These are phyloP conservation scores for Dactylellina leptospora DNA, from an alignment of 2,329 filamentous ascomycete genomes.

Conservation along the genomic window DNA sequence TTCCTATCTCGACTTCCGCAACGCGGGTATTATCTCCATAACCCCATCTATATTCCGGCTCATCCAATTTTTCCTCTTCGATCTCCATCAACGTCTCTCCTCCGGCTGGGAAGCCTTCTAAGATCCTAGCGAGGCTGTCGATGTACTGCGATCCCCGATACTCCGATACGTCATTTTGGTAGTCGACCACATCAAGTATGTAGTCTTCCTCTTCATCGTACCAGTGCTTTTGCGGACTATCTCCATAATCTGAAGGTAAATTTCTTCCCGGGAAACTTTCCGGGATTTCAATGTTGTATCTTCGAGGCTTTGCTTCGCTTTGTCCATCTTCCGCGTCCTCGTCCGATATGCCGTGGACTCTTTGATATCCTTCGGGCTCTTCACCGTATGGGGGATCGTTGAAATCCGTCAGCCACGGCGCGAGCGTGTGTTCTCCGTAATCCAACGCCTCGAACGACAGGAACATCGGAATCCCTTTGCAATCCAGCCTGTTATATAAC, in stretches of 20 bases:
- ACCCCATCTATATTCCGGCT: too few species aligned
- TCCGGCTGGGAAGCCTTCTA: too few species aligned
- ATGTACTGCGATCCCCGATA: conserved; percentile 6
- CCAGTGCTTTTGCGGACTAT: background rate
- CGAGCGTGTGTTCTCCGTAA: background rate
- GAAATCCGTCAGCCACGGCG: background rate
- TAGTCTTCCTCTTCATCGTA: background rate
- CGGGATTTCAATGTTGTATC: background rate
- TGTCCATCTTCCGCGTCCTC: background rate
- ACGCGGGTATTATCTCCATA: background rate
- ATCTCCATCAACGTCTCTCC: too few species aligned
- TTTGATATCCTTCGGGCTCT: background rate
- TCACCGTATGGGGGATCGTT: conserved; percentile 9
- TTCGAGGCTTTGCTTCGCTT: too few species aligned
- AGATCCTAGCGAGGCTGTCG: background rate
- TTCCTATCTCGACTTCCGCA: background rate
- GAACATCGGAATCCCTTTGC: background rate
- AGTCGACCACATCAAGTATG: background rate
- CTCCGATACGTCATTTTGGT: background rate
- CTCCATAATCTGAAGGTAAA: background rate
- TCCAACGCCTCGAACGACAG: background rate
- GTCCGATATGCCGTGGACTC: background rate
- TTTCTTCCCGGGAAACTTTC: background rate
- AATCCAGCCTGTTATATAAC: background rate
- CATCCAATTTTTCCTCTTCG: too few species aligned